Conservation (phyloP, 2,329 filamentous ascomycete genomes). For the Chaetomiaceae sp. region DNA sequence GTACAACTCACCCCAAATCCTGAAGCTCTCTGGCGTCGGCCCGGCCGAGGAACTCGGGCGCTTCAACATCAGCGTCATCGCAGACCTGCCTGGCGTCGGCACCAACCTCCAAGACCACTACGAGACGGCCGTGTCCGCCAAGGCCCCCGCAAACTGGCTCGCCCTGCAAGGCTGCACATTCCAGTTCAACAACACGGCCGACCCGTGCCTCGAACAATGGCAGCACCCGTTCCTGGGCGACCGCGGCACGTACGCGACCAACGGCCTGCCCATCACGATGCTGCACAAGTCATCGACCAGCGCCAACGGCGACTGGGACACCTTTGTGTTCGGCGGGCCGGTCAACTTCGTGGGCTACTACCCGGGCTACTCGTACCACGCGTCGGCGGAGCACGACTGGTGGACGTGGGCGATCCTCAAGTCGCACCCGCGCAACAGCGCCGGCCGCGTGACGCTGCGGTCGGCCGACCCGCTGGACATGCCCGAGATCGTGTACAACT, state of each 20-base stretch:
- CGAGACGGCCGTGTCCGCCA: conserved; percentile 32
- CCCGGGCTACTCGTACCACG: conserved; percentile 19
- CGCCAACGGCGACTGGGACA: conserved; percentile 25
- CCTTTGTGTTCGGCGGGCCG: conserved; percentile 30
- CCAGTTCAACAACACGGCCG: conserved; percentile 28
- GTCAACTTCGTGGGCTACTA: conserved; percentile 20
- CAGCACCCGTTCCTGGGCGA: conserved; percentile 28
- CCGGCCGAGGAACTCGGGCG: conserved; percentile 30
- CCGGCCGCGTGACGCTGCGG: conserved; percentile 53
- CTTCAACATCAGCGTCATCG: conserved; percentile 45
- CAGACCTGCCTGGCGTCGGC: conserved; percentile 55
- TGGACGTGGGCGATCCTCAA: conserved; percentile 38
- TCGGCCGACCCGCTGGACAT: conserved; percentile 55
- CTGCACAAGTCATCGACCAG: conserved; percentile 32
- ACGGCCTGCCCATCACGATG: conserved; percentile 35
- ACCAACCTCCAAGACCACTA: conserved; percentile 53
- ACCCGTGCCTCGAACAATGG: conserved; percentile 32
- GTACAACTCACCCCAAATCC: conserved; percentile 26
- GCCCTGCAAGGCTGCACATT: conserved; percentile 24
- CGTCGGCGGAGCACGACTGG: background rate
- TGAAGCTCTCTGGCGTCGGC: conserved; percentile 39
- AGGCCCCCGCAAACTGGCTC: conserved; percentile 18
- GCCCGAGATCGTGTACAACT: conserved; percentile 54
- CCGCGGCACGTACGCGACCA: conserved; percentile 21
- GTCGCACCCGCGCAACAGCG: conserved; percentile 41